Base-by-base conservation (phyloP, 768 basidiomycete species). In the Podaxis sp. region DNA sequence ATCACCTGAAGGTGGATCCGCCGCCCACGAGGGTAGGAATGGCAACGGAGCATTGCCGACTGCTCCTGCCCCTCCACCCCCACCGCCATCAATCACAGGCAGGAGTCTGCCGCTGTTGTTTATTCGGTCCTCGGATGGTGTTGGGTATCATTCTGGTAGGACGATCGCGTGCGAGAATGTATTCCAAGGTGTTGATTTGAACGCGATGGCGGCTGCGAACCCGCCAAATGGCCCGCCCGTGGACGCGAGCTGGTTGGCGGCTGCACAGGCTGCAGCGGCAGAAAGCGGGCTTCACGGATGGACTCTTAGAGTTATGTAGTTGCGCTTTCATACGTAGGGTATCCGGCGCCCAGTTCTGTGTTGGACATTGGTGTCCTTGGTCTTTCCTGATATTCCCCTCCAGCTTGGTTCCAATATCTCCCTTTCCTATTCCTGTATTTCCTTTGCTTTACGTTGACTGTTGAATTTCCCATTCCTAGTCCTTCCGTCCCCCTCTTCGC, bases 81-180 rank as follows among this genome's bases (percentile, higher is more conserved):
- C 82, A 16, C 75, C 80, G 47, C 68, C 84, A 32, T 75, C 84
- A n/a, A 82, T 91, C 51, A 70, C 84, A 2, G 87, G 88, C 6
- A 83, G 88, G 55, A 90, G 81, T 64, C 77, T 94, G 4, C 92
- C 92, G 0, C 69, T 94, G 65, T 71, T 94, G 40, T 93, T 94
- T 69, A 92, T 94, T 60, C 85, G 92, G 35, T 78, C 88, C 14
- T 82, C 77, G 44, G 92, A 94, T 66, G 91, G 93, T n/a, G 86
- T 93, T 32, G 92, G 92, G 3, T 94, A 93, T 71, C 90, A 93
- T 70, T 93, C 93, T 21, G 91, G 91, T 38, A 83, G 91, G 63
- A 90, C 88, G 46, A 85, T 94, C 61, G 82, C 90, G 16, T 90
- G 89, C 69, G 91, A 93, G 70, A 90, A 90, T 68, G 82, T 90